phyloP scores from a whole-genome alignment of 495 filamentous ascomycete genomes.

The Penicillium paxilli region DNA sequence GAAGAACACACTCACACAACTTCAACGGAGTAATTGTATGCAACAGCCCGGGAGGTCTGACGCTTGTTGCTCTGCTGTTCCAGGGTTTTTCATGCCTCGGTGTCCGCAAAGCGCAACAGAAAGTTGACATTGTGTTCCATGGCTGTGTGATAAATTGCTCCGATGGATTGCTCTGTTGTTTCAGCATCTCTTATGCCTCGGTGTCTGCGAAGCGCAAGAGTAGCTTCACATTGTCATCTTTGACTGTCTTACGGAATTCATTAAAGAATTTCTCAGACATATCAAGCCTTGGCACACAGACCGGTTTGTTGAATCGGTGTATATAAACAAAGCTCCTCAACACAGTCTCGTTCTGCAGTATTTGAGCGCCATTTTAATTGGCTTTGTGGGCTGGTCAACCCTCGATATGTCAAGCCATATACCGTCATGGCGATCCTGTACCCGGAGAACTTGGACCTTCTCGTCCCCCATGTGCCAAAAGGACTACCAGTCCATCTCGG shows the following conservation, averaged over 20 bases:
- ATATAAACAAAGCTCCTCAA: no score
- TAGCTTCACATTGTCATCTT: conserved; percentile 71
- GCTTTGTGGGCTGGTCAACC: no score
- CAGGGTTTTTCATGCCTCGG: conserved; percentile 89
- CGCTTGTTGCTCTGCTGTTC: conserved; percentile 92
- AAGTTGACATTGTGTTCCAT: conserved; percentile 72
- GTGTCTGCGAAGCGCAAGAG: conserved; percentile 97
- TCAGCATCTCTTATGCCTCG: conserved; percentile 90
- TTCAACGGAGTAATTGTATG: conserved; percentile 74
- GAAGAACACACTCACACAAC: conserved; percentile 32
- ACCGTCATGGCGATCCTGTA: no score
- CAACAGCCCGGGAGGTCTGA: conserved; percentile 88
- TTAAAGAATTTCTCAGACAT: conserved; percentile 88
- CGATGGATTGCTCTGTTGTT: conserved; percentile 92
- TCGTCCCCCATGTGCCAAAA: no score
- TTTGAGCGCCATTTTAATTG: no score
- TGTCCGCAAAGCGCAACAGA: conserved; percentile 95
- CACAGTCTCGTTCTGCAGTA: no score
- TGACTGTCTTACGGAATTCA: conserved; percentile 23
- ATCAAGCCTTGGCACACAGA: no score
- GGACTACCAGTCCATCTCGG: no score
- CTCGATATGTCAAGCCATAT: no score
- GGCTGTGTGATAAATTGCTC: conserved; percentile 13
- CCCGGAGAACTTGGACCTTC: no score
- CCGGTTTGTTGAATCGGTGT: no score